Evolutionary conservation across 2,329 filamentous ascomycete genomes (phyloP).

Genomic region (Thielaviopsis ethacetica): DNA sequence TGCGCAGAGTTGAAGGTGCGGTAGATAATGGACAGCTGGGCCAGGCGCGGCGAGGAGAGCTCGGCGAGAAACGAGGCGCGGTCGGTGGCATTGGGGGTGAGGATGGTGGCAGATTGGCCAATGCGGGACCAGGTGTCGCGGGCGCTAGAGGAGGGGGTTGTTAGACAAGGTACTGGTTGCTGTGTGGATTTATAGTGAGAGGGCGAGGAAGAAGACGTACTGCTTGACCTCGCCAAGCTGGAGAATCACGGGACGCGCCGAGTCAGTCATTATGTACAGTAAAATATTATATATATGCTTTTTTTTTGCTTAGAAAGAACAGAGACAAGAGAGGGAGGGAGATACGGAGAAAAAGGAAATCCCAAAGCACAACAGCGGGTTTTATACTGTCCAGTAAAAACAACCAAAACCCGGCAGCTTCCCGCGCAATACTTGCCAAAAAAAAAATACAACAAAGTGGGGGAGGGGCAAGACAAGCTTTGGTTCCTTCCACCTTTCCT

Average conservation of each 20-base stretch:
- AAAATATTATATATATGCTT: not conserved
- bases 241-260: constrained; percentile 20
- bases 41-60: constrained; percentile 46
- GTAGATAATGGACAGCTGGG: constrained; percentile 49
- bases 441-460: no score
- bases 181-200: no score
- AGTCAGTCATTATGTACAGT: constrained; percentile 7
- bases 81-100: constrained; percentile 43
- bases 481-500: no score
- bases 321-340: no score
- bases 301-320: no score
- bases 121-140: constrained; percentile 48
- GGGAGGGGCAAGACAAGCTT: no score
- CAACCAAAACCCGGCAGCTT: no score
- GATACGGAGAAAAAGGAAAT: no score
- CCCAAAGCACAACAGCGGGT: no score
- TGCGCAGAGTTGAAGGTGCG: constrained; percentile 50
- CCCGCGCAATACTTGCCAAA: no score
- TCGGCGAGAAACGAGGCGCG: constrained; percentile 54
- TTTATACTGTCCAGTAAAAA: no score
- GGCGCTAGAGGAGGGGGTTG: constrained; percentile 31
- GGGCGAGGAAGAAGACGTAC: constrained; percentile 16
- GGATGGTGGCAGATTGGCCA: constrained; percentile 43
- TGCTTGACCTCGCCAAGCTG: constrained; percentile 24
- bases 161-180: not conserved